Percentiles rank a stretch among this genome's conserved stretches.
Evolutionary conservation across 371 early-diverging fungal genomes (phyloP).

Genomic region (Mortierella sp.): DNA sequence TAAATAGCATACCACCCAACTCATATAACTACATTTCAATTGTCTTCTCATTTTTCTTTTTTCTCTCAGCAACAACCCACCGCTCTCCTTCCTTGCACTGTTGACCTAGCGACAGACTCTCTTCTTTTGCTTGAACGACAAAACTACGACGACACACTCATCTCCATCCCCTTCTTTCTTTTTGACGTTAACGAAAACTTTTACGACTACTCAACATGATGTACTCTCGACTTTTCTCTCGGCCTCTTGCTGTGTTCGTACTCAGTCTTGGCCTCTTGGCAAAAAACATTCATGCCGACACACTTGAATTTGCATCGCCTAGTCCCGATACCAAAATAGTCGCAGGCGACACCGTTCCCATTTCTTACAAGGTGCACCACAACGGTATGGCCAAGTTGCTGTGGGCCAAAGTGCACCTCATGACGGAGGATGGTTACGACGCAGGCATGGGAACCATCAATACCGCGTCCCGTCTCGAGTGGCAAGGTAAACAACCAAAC

Average conservation of each 20-base stretch:
- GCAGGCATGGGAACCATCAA: conserved; percentile 32
- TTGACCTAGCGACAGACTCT: no score
- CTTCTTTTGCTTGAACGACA: not conserved
- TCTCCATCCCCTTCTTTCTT: not conserved
- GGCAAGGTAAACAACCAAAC: conserved; percentile 31
- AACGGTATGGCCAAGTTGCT: conserved; percentile 33
- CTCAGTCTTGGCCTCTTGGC: conserved; percentile 21
- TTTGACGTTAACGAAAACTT: no score
- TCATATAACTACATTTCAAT: not conserved
- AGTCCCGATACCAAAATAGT: conserved; percentile 13
- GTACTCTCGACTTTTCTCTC: not conserved
- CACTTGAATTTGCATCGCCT: conserved; percentile 32
- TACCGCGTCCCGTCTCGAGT: conserved; percentile 21
- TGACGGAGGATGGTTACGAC: conserved; percentile 46
- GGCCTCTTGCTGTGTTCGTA: not conserved
- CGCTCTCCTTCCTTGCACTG: not conserved
- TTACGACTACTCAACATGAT: not conserved
- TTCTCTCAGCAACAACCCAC: not conserved
- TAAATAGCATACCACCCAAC: not conserved
- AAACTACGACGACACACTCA: not conserved
- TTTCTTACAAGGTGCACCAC: conserved; percentile 35
- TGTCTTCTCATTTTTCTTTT: not conserved
- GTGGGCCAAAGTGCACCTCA: conserved; percentile 43
- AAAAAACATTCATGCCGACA: conserved; percentile 16
- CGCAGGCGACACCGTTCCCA: conserved; percentile 18